These are phyloP conservation scores for Epichloe bromicola DNA, from an alignment of 2,329 filamentous ascomycete species.

Conservation along the genomic window DNA sequence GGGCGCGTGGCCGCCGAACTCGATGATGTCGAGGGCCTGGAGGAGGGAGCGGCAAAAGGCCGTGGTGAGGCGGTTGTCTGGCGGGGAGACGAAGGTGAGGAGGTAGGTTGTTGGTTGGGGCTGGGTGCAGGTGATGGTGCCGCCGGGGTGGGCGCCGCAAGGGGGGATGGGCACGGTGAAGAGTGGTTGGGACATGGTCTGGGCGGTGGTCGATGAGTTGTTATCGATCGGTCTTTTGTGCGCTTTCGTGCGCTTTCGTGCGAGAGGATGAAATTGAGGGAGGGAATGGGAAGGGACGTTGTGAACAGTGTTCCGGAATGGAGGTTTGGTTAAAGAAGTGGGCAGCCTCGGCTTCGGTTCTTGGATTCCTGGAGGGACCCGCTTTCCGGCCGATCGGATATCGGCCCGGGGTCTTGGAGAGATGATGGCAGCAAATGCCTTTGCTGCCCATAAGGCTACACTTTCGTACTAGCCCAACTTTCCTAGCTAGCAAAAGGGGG, in stretches of 20 bases:
- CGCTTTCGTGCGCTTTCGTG: too few species aligned
- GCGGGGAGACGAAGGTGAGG: conserved; percentile 55
- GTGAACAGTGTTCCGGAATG: too few species aligned
- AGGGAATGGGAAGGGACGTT: background rate
- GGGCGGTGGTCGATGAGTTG: background rate
- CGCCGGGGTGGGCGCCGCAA: conserved; percentile 32
- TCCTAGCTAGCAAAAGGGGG: too few species aligned
- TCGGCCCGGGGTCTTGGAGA: too few species aligned
- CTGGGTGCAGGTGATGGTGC: conserved; percentile 48
- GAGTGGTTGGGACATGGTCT: conserved; percentile 5
- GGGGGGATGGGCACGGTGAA: conserved; percentile 41
- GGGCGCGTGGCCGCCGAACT: conserved; percentile 46
- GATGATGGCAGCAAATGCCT: too few species aligned
- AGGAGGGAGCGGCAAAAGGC: conserved; percentile 55
- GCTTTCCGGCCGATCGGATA: background rate
- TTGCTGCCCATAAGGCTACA: too few species aligned
- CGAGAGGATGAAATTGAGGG: background rate
- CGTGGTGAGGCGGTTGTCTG: conserved; percentile 64
- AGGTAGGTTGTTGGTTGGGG: conserved; percentile 54
- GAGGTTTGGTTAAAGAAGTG: background rate
- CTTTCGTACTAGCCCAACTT: too few species aligned
- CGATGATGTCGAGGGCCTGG: conserved; percentile 61
- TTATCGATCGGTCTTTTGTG: background rate
- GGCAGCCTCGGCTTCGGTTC: background rate
- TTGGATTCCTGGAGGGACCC: background rate